Evolutionary conservation across 495 filamentous ascomycete species (phyloP), one percentile per base, ranked within the genome.

Genomic region (Evernia prunastri): DNA sequence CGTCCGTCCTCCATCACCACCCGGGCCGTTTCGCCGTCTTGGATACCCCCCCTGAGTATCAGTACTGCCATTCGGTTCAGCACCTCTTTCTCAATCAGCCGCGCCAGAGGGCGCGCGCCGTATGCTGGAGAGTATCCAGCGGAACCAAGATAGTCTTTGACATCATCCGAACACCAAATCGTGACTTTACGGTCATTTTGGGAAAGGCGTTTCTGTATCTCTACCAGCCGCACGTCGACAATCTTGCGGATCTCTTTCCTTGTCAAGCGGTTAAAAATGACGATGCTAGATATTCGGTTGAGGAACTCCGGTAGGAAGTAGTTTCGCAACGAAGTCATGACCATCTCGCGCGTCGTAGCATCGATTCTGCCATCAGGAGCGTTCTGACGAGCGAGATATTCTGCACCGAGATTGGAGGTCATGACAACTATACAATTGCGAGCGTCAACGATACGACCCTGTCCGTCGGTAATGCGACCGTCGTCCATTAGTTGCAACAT

Each of bases 281-380:
- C 92, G 63, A 85, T 89, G 68, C 86, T 91, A 75, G 83, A 89
- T 82, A 98, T 96, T 72, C 94, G 90, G 79, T 98, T 98, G 40
- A 98, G 82, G 82, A 98, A 98, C 69, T 98, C 94, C 39, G 94
- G 94, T 1, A 98, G 82, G 84, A 98, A 97, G 80, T 96, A 96
- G 78, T 89, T 87, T 70, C 92, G 87, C 47, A 98, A 82, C 7
- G 92, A 84, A 56, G 82, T 84, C 88, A 92, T 91, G 66, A 98
- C 93, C 67, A 96, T 78, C 68, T 96, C 91, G 45, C 82, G 83
- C 4, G 91, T 96, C 17, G 90, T 89, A 3, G 87, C 84, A 60
- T 97, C 94, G 67, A 98, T 96, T 70, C 77, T 84, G 63, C 94
- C 94, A 69, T 96, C 90, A 49, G 84, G 82, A 59, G 81, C 81